Conservation (phyloP, 345 rosid genomes). For the Gossypioides kirkii region DNA sequence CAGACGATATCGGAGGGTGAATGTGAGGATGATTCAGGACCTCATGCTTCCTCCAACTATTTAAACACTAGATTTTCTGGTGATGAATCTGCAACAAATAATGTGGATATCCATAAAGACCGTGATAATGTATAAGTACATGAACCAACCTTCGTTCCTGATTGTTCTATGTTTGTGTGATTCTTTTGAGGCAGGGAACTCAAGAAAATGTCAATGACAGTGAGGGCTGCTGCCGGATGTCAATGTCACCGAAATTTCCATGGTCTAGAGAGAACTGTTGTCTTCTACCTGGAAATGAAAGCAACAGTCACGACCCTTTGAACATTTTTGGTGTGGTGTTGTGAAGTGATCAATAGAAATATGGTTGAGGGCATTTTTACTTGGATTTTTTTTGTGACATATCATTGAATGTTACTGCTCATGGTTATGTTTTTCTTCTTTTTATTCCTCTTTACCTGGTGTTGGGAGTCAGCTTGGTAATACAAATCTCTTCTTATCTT, state of each 20-base stretch:
- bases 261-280: too few species aligned
- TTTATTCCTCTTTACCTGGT: not conserved
- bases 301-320: not conserved
- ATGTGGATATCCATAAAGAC: not conserved
- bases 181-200: not conserved
- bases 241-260: not conserved
- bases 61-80: not conserved
- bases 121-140: not conserved
- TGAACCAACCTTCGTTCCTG: not conserved
- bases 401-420: not conserved
- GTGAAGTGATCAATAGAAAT: not conserved
- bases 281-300: not conserved
- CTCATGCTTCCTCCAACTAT: conserved; percentile 6
- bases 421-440: not conserved
- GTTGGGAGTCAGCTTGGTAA: not conserved
- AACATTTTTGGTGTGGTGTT: not conserved
- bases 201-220: not conserved
- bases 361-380: not conserved
- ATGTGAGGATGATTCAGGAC: conserved; percentile 19
- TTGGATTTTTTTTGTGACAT: not conserved
- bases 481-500: too few species aligned
- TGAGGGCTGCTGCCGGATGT: not conserved
- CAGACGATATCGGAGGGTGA: conserved; percentile 18
- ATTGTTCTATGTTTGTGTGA: not conserved
- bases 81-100: conserved; percentile 1